Base-by-base conservation (phyloP, 345 rosid species). In the Lepidium didymum region DNA sequence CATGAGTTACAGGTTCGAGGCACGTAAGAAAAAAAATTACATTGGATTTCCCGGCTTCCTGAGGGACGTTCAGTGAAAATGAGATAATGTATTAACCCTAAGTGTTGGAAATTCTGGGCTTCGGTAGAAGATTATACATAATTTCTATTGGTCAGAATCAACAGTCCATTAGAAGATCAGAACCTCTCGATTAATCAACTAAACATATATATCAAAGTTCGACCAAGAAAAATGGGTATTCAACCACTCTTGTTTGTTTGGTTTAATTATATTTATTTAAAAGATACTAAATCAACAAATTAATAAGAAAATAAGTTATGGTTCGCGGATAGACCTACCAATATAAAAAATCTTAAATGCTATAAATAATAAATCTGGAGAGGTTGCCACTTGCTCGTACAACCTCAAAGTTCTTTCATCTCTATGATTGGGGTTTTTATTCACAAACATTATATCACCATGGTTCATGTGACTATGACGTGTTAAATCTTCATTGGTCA, bases 291-390 rank as follows among this genome's bases (percentile, higher is more conserved):
- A 53, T 34, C 21, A 29, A n/a, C 1, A 12, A 41, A 10, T 40
- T 27, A 21, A 6, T 29, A 51, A 33, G 41, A 53, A 3, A 27
- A 51, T 16, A 29, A 4, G 4, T 41, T 73, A 66, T 74, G 62
- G 77, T 74, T 67, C 56, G 68, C 77, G 44, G 77, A 67, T 67
- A 67, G 68, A 74, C 68, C 77, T 74, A 74, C 73, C 77, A 57
- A 14, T 27, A 59, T 59, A 67, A 43, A 16, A 42, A 67, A 74
- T 36, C 63, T 59, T 74, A 7, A 74, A 74, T 74, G 68, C 68
- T 23, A 60, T 18, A 60, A 38, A 9, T 67, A 67, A 74, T 67
- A 25, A 67, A 60, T 67, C 36, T 43, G 50, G 73, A 74, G 62
- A 67, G 49, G 49, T 21, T 23, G 62, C 62, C 62, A 50, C 67